Evolutionary conservation across 441 rosid genomes (phyloP), one percentile per base, ranked within the genome.

Genomic region (Sinapis alba): DNA sequence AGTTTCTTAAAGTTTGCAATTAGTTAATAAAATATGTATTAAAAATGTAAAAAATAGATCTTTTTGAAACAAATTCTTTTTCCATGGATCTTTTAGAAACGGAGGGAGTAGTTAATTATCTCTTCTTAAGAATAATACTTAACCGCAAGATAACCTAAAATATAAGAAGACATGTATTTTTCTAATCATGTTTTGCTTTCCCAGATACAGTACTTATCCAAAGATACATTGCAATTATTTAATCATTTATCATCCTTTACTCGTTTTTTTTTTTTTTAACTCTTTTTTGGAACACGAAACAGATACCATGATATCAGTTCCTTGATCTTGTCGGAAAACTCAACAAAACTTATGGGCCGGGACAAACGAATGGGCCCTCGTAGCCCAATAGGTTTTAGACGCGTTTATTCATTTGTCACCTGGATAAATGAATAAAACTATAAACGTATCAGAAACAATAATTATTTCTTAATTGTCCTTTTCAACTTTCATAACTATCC

Each of bases 41-140:
- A n/a, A n/a, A n/a, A n/a, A n/a, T n/a, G n/a, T n/a, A n/a, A n/a
- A n/a, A n/a, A n/a, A n/a, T n/a, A n/a, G n/a, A n/a, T n/a, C n/a
- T n/a, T n/a, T n/a, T n/a, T n/a, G n/a, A n/a, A n/a, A n/a, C n/a
- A n/a, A n/a, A n/a, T n/a, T n/a, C n/a, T n/a, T n/a, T n/a, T n/a
- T n/a, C n/a, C n/a, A n/a, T n/a, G n/a, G n/a, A n/a, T n/a, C n/a
- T n/a, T n/a, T n/a, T n/a, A n/a, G n/a, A n/a, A n/a, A n/a, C n/a
- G n/a, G n/a, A n/a, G n/a, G n/a, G n/a, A n/a, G n/a, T n/a, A 38
- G 54, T 75, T 75, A 61, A 68, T 24, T 60, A 75, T 60, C 11
- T 9, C 68, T 32, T 68, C 68, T 24, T 16, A 28, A 47, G 30
- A 66, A 32, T 59, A 68, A 34, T 51, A 24, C 50, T 64, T 72